phyloP scores from a whole-genome alignment of 805 yeast species.

The Suhomyces faveliae region DNA sequence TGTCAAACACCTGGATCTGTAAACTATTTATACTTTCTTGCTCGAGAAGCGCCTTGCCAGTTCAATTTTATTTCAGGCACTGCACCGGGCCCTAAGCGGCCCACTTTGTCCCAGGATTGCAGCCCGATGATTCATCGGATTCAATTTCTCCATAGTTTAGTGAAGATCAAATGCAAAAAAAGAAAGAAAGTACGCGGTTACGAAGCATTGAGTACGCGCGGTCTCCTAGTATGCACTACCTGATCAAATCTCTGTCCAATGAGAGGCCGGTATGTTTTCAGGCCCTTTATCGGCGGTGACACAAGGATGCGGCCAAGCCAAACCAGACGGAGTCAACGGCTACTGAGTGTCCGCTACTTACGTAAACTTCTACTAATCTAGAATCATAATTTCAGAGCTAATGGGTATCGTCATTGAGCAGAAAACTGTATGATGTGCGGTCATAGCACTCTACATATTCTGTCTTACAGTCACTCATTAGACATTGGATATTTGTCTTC shows the following conservation, averaged over 20 bases:
- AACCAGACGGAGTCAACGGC: neutral
- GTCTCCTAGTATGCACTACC: neutral
- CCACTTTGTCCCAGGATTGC: conserved; percentile 1
- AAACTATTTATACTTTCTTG: neutral
- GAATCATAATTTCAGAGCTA: too few relatives aligned
- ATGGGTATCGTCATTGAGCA: too few relatives aligned
- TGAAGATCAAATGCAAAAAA: neutral
- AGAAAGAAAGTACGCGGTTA: neutral
- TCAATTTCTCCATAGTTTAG: neutral
- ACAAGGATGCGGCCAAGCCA: neutral
- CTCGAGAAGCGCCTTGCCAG: neutral
- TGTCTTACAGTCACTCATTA: too few relatives aligned
- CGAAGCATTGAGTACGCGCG: neutral
- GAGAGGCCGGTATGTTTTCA: neutral
- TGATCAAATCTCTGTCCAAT: conserved; percentile 4
- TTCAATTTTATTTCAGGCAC: neutral
- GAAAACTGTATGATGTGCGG: too few relatives aligned
- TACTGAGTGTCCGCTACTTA: neutral
- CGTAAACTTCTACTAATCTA: too few relatives aligned
- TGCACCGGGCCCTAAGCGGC: neutral
- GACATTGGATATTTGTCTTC: neutral
- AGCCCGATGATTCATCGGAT: conserved; percentile 2
- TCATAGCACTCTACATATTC: too few relatives aligned
- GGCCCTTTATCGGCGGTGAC: conserved; percentile 8
- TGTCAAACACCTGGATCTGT: neutral